phyloP scores from a whole-genome alignment of 163 green algal species.

The Volvox carteri region DNA sequence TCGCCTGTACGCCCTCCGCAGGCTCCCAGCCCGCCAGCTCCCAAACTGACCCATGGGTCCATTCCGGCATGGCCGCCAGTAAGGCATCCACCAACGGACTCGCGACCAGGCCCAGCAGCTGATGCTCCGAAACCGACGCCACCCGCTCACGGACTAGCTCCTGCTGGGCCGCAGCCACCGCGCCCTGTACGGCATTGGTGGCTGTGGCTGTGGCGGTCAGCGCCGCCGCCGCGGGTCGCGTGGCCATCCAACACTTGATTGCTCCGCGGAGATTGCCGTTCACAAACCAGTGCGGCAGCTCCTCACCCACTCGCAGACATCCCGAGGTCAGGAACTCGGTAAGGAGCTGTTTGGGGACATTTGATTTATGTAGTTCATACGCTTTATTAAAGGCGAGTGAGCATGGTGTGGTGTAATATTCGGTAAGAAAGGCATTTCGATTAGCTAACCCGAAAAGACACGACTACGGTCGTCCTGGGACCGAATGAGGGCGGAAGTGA shows the following conservation, averaged over 20 bases:
- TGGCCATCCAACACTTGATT: slow-evolving; percentile 53
- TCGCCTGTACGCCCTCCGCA: slow-evolving; percentile 5
- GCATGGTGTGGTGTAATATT: too few relatives aligned
- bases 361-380: too few relatives aligned
- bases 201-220: neutral
- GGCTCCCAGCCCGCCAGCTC: slow-evolving; percentile 38
- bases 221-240: slow-evolving; percentile 10
- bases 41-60: neutral
- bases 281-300: slow-evolving; percentile 53
- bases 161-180: too few relatives aligned
- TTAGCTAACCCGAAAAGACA: too few relatives aligned
- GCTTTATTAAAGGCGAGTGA: too few relatives aligned
- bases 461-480: too few relatives aligned
- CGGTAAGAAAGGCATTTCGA: too few relatives aligned
- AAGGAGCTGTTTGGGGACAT: slow-evolving; percentile 48
- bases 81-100: slow-evolving; percentile 14
- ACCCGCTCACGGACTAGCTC: neutral
- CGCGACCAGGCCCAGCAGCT: neutral
- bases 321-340: slow-evolving; percentile 42
- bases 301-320: slow-evolving; percentile 30
- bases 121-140: neutral
- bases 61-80: slow-evolving; percentile 32
- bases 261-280: slow-evolving; percentile 45
- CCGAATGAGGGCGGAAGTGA: too few relatives aligned
- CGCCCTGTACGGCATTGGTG: too few relatives aligned